phyloP scores from a whole-genome alignment of 2,329 filamentous ascomycete species.

The Hymenoscyphus occultus region DNA sequence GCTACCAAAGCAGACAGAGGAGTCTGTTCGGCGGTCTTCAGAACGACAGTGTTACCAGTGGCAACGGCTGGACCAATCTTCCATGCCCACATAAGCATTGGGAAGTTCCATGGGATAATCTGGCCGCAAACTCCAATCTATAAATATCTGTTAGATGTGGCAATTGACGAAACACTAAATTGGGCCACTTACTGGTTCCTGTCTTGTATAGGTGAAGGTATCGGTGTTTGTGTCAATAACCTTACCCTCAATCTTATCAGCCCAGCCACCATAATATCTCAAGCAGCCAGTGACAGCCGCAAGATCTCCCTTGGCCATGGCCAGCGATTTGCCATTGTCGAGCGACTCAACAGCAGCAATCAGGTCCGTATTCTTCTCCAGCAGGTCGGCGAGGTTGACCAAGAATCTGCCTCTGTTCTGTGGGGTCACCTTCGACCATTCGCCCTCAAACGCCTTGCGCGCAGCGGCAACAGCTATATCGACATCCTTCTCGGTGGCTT shows the following conservation, averaged over 20 bases:
- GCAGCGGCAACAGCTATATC: conserved; percentile 79
- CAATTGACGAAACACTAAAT: conserved; percentile 20
- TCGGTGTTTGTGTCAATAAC: conserved; percentile 63
- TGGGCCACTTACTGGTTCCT: conserved; percentile 55
- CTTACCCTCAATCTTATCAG: conserved; percentile 69
- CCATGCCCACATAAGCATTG: conserved; percentile 63
- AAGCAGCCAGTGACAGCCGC: conserved; percentile 64
- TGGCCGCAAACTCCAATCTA: conserved; percentile 64
- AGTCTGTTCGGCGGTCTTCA: conserved; percentile 63
- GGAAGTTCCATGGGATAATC: conserved; percentile 74
- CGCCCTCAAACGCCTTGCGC: conserved; percentile 77
- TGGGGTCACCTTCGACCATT: conserved; percentile 67
- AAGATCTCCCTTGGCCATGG: conserved; percentile 74
- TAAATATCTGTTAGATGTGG: not conserved
- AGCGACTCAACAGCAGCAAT: conserved; percentile 82
- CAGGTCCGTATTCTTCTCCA: conserved; percentile 73
- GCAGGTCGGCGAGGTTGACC: conserved; percentile 73
- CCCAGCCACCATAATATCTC: conserved; percentile 78
- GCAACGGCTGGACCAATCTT: conserved; percentile 63
- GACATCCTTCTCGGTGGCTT: conserved; percentile 85
- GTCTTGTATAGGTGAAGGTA: conserved; percentile 66
- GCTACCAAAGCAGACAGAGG: conserved; percentile 55
- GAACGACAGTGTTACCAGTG: conserved; percentile 55
- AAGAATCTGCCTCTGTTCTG: conserved; percentile 68
- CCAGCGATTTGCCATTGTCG: conserved; percentile 82